phyloP scores from a whole-genome alignment of 2,329 filamentous ascomycete species.

The Aspergillus sp. region DNA sequence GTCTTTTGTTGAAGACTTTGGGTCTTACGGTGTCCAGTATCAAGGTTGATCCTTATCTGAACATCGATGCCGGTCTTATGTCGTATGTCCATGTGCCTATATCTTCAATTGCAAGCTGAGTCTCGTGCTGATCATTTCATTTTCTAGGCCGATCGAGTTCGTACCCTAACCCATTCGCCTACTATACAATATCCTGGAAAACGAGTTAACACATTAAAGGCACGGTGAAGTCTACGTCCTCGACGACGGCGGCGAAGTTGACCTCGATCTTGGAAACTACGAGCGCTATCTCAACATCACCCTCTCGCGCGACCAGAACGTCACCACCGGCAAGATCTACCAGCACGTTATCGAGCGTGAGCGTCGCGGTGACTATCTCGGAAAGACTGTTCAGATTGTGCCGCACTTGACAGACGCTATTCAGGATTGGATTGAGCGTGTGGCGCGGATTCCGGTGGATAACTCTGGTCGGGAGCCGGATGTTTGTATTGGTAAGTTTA shows the following conservation, averaged over 20 bases:
- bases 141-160: neutral
- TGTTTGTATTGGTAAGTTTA: constrained; percentile 72
- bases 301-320: constrained; percentile 82
- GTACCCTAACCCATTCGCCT: neutral
- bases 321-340: constrained; percentile 97
- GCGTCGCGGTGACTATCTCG: constrained; percentile 70
- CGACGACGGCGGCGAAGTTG: constrained; percentile 71
- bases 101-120: neutral
- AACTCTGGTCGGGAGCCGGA: constrained; percentile 76
- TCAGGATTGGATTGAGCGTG: constrained; percentile 84
- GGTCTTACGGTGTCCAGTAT: constrained; percentile 24
- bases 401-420: constrained; percentile 89
- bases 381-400: constrained; percentile 82
- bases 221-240: constrained; percentile 85
- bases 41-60: constrained; percentile 60
- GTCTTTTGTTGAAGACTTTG: constrained; percentile 23
- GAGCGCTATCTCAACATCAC: constrained; percentile 76
- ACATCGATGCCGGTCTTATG: constrained; percentile 69
- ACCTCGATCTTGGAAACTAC: constrained; percentile 70
- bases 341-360: constrained; percentile 75
- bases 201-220: constrained; percentile 10
- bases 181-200: neutral
- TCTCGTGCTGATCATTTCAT: neutral
- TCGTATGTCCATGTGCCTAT: constrained; percentile 45
- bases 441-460: constrained; percentile 79